Evolutionary conservation across 257 asterid species (phyloP), one percentile per base, ranked within the genome.

Genomic region (Scutellaria barbata): DNA sequence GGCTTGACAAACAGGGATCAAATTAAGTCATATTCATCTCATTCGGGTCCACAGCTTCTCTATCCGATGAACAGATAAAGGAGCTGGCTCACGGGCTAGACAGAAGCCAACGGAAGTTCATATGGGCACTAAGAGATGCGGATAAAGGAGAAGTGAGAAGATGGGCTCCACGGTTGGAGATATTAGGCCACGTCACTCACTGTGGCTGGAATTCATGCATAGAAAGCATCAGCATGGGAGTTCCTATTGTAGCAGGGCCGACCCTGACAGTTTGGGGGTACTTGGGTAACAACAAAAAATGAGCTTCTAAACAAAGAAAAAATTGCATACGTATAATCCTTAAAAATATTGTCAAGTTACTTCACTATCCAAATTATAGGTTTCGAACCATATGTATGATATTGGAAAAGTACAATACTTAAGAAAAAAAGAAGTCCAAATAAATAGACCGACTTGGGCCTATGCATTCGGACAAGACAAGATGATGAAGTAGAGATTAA

Each of bases 131-230:
- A 16, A 74, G 84, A 43, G 84, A 80, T 0, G 83, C 89, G 0
- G 87, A 85, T 45, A 80, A 30, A 67, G 78, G 41, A 41, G 62
- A 81, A 0, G 55, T 84, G 10, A 68, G 89, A 62, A 85, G 79
- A 8, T 84, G 86, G 89, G 89, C 89, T 7, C 89, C 89, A 0
- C 89, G 81, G n/a, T 18, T 81, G 75, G 89, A 76, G 51, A 80
- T 84, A 4, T 16, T 84, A 25, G 74, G 69, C 3, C 89, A 84
- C 60, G 14, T 84, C 69, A 79, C 75, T 7, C 89, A 81, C n/a
- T 84, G 89, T 8, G 86, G 89, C 0, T 84, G 89, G 86, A 84
- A 84, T 47, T 84, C 88, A 4, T 84, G 86, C 78, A 65, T 84
- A 71, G 88, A 84, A 71, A 84, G 88, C 17, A 42, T 84, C 3